Evolutionary conservation across 228 moss, liverwort and hornwort species (phyloP), one percentile per base, ranked within the genome.

Genomic region (Sphagnum magellanicum): DNA sequence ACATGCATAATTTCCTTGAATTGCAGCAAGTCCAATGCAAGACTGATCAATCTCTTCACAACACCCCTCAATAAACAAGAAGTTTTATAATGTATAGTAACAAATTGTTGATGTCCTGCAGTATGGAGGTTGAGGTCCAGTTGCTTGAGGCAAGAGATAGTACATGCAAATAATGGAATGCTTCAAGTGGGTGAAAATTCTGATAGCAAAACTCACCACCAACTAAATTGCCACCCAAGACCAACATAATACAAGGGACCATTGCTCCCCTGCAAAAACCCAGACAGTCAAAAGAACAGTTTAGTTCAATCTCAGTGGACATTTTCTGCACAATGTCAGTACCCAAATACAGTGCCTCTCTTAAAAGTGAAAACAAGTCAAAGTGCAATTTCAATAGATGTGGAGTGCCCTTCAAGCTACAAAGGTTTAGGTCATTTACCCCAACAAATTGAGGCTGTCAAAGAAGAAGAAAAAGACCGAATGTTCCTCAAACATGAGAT

Each of bases 181-280:
- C 12, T 55, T 12, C 8, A 55, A 55, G 55, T 55, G 55, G 55
- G 55, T 8, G 55, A 55, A 12, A 55, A 12, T 55, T 8, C 8
- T 55, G 55, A 3, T 55, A 12, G 12, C 8, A 12, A 55, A n/a
- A 67, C 65, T 61, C 77, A 85, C 85, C 85, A 69, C 70, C 71
- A 5, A 79, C 60, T 60, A 85, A 63, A 62, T 81, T 85, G 49
- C 85, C 85, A 53, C 85, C 85, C 61, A 85, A 69, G 6, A 75
- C 77, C 32, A 85, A 69, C 85, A 85, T 79, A 66, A 85, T 81
- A 67, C 85, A 85, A 8, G 85, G 85, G 53, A 81, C 75, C 85
- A 85, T 85, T 6, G 85, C 85, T 66, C 76, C 81, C 51, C 85
- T 85, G 82, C 68, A 32, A n/a, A 13, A 6, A 50, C 12, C 55